A percentile compares a stretch with the other conserved stretches of the same genome.
Conservation (phyloP, 345 rosid genomes). For the Eucalyptus erythrocorys region DNA sequence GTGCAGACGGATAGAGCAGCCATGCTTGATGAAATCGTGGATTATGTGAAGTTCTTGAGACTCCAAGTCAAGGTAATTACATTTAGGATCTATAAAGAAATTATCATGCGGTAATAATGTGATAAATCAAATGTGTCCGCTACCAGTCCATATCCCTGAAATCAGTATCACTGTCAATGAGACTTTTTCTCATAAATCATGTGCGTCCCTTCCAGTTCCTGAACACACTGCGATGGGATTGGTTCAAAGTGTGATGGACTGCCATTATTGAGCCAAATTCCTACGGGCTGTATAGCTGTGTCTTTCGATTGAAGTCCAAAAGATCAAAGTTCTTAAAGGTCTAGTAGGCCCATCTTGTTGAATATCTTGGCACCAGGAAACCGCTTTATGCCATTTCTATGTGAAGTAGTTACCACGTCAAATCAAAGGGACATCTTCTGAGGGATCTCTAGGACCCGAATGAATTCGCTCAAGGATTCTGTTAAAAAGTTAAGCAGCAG, state of each 20-base stretch:
- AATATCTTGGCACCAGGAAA: constrained; percentile 3
- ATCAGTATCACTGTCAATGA: not conserved
- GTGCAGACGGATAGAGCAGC: constrained; percentile 69
- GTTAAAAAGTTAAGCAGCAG: not conserved
- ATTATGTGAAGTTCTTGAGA: constrained; percentile 72
- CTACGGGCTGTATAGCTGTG: not conserved
- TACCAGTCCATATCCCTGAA: not conserved
- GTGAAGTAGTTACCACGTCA: constrained; percentile 13
- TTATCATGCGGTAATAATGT: not conserved
- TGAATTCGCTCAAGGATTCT: not conserved
- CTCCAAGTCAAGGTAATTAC: constrained; percentile 69
- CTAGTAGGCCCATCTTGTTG: constrained; percentile 17
- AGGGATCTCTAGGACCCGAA: not conserved
- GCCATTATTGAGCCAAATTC: not conserved
- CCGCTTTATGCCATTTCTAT: constrained; percentile 2
- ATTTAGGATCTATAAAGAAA: not conserved
- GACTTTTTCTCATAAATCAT: not conserved
- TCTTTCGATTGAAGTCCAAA: not conserved
- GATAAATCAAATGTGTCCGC: not conserved
- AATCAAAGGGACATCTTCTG: not conserved
- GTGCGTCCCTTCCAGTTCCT: not conserved
- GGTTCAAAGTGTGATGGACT: not conserved
- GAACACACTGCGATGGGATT: not conserved
- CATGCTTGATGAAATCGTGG: constrained; percentile 79
- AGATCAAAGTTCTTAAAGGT: not conserved